A percentile compares a stretch with the other conserved stretches of the same genome.
Evolutionary conservation across 2,329 filamentous ascomycete genomes (phyloP).

Genomic region (Reticulascus tulasneorum): DNA sequence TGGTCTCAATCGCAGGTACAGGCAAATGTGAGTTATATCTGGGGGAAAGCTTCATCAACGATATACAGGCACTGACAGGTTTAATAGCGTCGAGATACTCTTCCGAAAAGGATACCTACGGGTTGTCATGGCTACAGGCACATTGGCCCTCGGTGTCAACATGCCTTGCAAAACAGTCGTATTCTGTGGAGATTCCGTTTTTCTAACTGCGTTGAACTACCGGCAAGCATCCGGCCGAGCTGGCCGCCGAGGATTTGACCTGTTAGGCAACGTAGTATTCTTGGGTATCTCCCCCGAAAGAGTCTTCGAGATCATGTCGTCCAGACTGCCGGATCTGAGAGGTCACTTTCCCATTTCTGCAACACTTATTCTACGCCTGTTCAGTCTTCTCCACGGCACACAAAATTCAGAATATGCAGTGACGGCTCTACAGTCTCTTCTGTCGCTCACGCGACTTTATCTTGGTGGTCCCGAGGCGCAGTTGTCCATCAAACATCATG

Average conservation of each 20-base stretch:
- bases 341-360: slow-evolving; percentile 78
- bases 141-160: slow-evolving; percentile 73
- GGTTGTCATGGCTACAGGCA: slow-evolving; percentile 72
- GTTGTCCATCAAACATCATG: slow-evolving; percentile 68
- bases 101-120: slow-evolving; percentile 69
- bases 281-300: slow-evolving; percentile 59
- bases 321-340: slow-evolving; percentile 66
- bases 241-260: slow-evolving; percentile 74
- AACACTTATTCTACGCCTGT: slow-evolving; percentile 65
- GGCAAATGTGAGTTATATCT: slow-evolving; percentile 50
- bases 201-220: slow-evolving; percentile 71
- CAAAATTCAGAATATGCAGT: slow-evolving; percentile 59
- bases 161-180: slow-evolving; percentile 82
- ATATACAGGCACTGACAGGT: slow-evolving; percentile 9
- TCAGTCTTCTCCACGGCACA: slow-evolving; percentile 63
- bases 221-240: slow-evolving; percentile 74
- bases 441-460: slow-evolving; percentile 67
- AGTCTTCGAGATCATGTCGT: slow-evolving; percentile 66
- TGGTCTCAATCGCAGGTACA: slow-evolving; percentile 74
- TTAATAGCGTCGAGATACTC: slow-evolving; percentile 59
- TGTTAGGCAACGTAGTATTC: slow-evolving; percentile 79
- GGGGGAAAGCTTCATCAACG: neutral
- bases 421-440: slow-evolving; percentile 59
- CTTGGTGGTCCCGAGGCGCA: slow-evolving; percentile 66
- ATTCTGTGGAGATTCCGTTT: slow-evolving; percentile 70